phyloP scores from a whole-genome alignment of 1,139 yeast genomes.

The Petasospora rhodanensis region DNA sequence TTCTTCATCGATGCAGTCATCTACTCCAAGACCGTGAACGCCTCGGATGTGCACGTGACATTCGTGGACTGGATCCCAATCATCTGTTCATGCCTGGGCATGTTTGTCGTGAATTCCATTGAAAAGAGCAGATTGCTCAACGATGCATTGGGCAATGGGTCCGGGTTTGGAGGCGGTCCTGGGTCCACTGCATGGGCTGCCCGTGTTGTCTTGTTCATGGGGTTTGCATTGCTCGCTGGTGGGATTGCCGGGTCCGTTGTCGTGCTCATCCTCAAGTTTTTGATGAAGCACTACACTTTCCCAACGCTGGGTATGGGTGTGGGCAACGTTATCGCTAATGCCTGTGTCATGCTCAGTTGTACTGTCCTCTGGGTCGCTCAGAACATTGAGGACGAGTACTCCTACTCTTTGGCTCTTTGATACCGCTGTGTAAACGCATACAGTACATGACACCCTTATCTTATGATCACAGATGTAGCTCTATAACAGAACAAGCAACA shows the following conservation, averaged over 20 bases:
- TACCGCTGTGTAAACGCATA: too few species aligned
- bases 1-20: constrained; percentile 83
- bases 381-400: constrained; percentile 91
- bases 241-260: constrained; percentile 92
- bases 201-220: constrained; percentile 79
- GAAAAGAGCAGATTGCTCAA: constrained; percentile 76
- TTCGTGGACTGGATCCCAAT: constrained; percentile 96
- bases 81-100: constrained; percentile 82
- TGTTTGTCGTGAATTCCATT: constrained; percentile 86
- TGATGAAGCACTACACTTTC: constrained; percentile 65
- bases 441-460: not conserved
- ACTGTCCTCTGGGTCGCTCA: constrained; percentile 88
- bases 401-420: constrained; percentile 80
- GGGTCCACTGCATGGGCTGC: constrained; percentile 93
- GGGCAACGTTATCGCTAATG: constrained; percentile 78
- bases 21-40: constrained; percentile 80
- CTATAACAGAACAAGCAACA: too few species aligned
- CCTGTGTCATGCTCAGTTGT: constrained; percentile 81
- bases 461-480: too few species aligned
- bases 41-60: constrained; percentile 79
- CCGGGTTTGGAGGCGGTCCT: constrained; percentile 32
- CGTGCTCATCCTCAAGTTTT: constrained; percentile 78
- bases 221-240: constrained; percentile 89
- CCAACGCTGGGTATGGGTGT: constrained; percentile 96
- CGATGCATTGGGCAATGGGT: constrained; percentile 49